Percentiles rank a stretch among this genome's conserved stretches.
Evolutionary conservation across 192 early-diverging fungal species (phyloP).

Genomic region (Phycomyces blakesleeanus): DNA sequence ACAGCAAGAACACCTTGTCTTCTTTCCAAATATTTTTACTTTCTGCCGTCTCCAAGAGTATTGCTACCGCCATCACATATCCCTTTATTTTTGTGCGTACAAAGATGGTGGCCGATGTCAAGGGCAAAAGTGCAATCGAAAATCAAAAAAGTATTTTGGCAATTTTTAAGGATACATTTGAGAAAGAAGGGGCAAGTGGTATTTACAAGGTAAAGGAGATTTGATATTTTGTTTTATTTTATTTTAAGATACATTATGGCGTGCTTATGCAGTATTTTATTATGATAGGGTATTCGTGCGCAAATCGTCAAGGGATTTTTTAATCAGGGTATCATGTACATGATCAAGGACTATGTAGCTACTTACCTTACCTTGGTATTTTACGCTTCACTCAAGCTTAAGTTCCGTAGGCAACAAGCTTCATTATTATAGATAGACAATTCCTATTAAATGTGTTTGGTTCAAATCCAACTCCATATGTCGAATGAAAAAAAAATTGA

Average conservation of each 20-base stretch:
- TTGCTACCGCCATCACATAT: conserved; percentile 48
- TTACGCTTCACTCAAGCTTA: conserved; percentile 25
- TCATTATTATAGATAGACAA: background rate
- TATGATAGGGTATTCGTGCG: conserved; percentile 37
- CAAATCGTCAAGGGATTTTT: conserved; percentile 56
- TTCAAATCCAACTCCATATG: too few species aligned
- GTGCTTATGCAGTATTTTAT: conserved; percentile 16
- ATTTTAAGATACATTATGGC: too few species aligned
- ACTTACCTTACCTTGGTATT: conserved; percentile 42
- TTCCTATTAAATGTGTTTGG: too few species aligned
- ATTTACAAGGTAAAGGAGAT: conserved; percentile 23
- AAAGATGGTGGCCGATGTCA: conserved; percentile 33
- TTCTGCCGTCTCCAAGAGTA: conserved; percentile 43
- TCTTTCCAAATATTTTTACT: conserved; percentile 43
- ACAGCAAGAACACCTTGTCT: conserved; percentile 25
- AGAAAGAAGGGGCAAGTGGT: conserved; percentile 9
- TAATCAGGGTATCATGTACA: conserved; percentile 48
- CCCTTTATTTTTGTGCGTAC: conserved; percentile 48
- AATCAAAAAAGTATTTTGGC: conserved; percentile 14
- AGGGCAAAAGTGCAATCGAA: conserved; percentile 11
- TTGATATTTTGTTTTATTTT: too few species aligned
- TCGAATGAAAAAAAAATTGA: too few species aligned
- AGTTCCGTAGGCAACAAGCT: conserved; percentile 8
- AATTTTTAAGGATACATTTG: conserved; percentile 12
- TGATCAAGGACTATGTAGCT: conserved; percentile 54